Base-by-base conservation (phyloP, 179 eudicot species). In the Spergularia azorica region DNA sequence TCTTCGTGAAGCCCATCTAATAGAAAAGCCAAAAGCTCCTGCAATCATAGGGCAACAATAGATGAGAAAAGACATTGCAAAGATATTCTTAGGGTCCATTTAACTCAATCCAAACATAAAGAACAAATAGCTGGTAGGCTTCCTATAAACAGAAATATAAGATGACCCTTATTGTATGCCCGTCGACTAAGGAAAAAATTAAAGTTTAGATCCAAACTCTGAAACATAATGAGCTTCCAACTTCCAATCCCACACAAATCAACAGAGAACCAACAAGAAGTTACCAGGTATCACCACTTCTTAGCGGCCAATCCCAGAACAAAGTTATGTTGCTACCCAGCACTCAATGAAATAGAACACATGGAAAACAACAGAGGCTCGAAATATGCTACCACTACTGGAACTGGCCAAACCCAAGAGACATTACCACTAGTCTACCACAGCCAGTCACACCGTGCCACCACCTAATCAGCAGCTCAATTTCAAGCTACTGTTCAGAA, bases 1-100 rank as follows among this genome's bases (percentile, higher is more conserved):
- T 92, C 98, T 88, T 94, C 95, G 80, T 89, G 97, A 54, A 94
- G 97, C 39, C 94, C 93, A 87, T 94, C 92, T 90, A 94, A 84
- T 56, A 94, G 84, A 84, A 90, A 92, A 56, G 97, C 85, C 76
- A 94, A 88, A 73, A 94, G 87, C 72, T 94, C 98, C 98, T 94
- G 81, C 66, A 59, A 14, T 72, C 63, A 70, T n/a, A 13, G 21
- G 38, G 64, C 39, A 20, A 59, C 21, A 62, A 59, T 41, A 1
- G 52, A 71, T 36, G 18, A 50, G 63, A 79, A 57, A 56, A 15
- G 17, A 55, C 50, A n/a, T 3, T 38, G 39, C 66, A 65, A 61
- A 57, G 43, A 21, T 5, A 57, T 8, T 5, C 9, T n/a, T 36
- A 26, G 16, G 9, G 60, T 10, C 18, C 58, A 51, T 21, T 68